Evolutionary conservation across 768 basidiomycete species (phyloP).

Genomic region (Boletus rubropictus): DNA sequence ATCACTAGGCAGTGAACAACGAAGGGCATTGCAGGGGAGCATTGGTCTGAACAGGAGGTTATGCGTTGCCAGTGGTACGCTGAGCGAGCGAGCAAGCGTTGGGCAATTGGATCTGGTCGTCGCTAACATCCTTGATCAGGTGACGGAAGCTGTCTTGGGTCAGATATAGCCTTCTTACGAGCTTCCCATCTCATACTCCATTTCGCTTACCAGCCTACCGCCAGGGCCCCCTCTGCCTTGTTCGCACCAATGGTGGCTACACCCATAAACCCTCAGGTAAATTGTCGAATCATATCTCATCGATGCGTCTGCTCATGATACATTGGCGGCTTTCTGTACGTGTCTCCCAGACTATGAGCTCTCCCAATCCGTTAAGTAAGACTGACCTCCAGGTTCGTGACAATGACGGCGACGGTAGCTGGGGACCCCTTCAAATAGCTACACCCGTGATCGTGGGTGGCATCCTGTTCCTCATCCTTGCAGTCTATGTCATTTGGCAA

Average conservation of each 20-base stretch:
- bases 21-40: too few species aligned
- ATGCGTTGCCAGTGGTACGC: not conserved
- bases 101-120: slow-evolving; percentile 2
- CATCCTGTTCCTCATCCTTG: slow-evolving; percentile 22
- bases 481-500: slow-evolving; percentile 22
- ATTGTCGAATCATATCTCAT: not conserved
- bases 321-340: slow-evolving; percentile 21
- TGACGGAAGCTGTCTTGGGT: slow-evolving; percentile 13
- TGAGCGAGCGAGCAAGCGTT: not conserved
- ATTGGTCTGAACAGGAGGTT: not conserved
- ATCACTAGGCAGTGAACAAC: not conserved
- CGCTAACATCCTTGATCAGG: slow-evolving; percentile 10
- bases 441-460: slow-evolving; percentile 32
- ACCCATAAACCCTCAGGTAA: slow-evolving; percentile 11
- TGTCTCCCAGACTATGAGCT: not conserved
- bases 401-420: slow-evolving; percentile 3
- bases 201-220: not conserved
- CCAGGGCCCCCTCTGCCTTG: too few species aligned
- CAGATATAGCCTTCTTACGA: slow-evolving; percentile 17
- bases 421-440: slow-evolving; percentile 31
- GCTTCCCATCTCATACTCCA: slow-evolving; percentile 5
- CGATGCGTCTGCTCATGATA: not conserved
- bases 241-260: slow-evolving; percentile 19
- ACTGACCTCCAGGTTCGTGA: slow-evolving; percentile 14
- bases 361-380: not conserved